These are phyloP conservation scores for Myriosclerotinia duriaeana DNA, from an alignment of 2,329 filamentous ascomycete genomes.

Conservation along the genomic window DNA sequence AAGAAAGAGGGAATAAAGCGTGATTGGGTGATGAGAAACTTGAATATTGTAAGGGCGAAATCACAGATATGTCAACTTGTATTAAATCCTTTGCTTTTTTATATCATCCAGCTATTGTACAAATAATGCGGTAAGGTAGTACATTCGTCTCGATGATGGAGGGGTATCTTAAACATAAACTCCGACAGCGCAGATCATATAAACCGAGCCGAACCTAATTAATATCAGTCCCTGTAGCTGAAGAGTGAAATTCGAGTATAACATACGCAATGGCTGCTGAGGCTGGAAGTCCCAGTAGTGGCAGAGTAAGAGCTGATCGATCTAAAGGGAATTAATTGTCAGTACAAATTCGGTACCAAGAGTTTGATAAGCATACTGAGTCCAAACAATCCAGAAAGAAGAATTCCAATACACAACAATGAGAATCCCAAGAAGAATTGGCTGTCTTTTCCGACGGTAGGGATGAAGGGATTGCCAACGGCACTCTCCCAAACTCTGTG, in stretches of 20 bases:
- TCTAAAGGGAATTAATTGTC: constrained; percentile 53
- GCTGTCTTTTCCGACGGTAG: constrained; percentile 73
- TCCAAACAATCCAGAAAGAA: constrained; percentile 76
- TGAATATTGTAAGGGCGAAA: constrained; percentile 21
- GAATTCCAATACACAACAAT: constrained; percentile 69
- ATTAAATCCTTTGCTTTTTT: constrained; percentile 36
- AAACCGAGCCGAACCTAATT: constrained; percentile 83
- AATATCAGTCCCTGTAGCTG: constrained; percentile 26
- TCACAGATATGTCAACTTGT: constrained; percentile 27
- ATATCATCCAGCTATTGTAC: constrained; percentile 40
- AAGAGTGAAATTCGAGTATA: not conserved
- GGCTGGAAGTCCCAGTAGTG: constrained; percentile 78
- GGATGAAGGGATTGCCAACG: constrained; percentile 79
- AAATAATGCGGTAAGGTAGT: constrained; percentile 33
- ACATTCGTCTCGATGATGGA: constrained; percentile 29
- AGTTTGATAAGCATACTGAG: constrained; percentile 63
- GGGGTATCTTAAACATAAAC: constrained; percentile 75
- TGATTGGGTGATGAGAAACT: constrained; percentile 7
- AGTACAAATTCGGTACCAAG: not conserved
- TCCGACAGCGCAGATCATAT: constrained; percentile 98
- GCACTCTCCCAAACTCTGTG: constrained; percentile 93
- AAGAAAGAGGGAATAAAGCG: not conserved
- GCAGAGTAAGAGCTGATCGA: constrained; percentile 74
- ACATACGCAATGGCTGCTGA: constrained; percentile 87
- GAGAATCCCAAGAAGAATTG: constrained; percentile 81